These are phyloP conservation scores for Trametes villosa DNA, from an alignment of 768 basidiomycete species.

Conservation along the genomic window DNA sequence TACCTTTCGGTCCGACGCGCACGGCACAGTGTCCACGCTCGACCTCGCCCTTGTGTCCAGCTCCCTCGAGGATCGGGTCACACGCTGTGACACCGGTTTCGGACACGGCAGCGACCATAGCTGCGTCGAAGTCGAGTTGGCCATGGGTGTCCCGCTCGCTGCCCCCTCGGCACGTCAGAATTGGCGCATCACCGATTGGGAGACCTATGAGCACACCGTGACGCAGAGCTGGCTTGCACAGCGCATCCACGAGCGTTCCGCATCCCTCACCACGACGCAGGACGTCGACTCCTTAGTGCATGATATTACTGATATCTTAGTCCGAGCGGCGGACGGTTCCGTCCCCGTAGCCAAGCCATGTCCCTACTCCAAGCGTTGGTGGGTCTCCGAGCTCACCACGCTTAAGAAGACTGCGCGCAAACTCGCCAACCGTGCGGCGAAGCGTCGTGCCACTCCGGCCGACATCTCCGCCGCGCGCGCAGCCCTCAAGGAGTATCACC, in stretches of 20 bases:
- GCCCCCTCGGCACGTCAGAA: slow-evolving; percentile 15
- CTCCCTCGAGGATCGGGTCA: background rate
- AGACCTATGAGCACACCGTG: slow-evolving; percentile 30
- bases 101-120: slow-evolving; percentile 40
- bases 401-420: slow-evolving; percentile 3
- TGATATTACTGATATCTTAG: slow-evolving; percentile 22
- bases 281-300: slow-evolving; percentile 12
- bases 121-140: slow-evolving; percentile 38
- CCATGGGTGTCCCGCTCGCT: slow-evolving; percentile 18
- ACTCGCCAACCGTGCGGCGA: background rate
- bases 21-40: slow-evolving; percentile 3
- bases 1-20: slow-evolving; percentile 5
- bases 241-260: background rate
- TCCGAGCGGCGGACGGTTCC: slow-evolving; percentile 18
- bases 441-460: background rate
- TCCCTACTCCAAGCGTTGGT: slow-evolving; percentile 40
- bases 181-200: slow-evolving; percentile 39
- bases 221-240: background rate
- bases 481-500: slow-evolving; percentile 7
- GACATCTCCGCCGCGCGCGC: slow-evolving; percentile 1
- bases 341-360: slow-evolving; percentile 28
- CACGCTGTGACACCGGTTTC: background rate
- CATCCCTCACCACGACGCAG: background rate
- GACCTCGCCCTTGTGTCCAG: slow-evolving; percentile 5
- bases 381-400: slow-evolving; percentile 21